A percentile compares a stretch with the other conserved stretches of the same genome.
Conservation (phyloP, 2,329 filamentous ascomycete species). For the Iodosphaeria phyllophila region DNA sequence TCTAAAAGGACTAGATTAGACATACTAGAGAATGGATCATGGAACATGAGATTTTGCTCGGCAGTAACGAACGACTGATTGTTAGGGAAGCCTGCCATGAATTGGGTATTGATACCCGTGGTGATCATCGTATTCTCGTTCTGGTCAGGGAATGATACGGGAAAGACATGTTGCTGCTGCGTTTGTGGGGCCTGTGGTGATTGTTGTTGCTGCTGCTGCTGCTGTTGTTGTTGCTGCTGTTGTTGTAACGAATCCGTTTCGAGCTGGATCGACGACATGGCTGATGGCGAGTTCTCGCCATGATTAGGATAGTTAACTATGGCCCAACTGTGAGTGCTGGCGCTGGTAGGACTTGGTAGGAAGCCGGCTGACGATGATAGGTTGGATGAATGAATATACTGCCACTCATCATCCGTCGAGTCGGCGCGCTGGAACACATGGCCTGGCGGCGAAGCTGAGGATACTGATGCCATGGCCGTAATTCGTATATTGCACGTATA, state of each 20-base stretch:
- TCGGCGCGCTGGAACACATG: constrained; percentile 11
- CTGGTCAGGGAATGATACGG: constrained; percentile 15
- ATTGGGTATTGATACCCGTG: constrained; percentile 11
- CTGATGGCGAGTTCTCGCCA: constrained; percentile 13
- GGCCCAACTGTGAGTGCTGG: constrained; percentile 28
- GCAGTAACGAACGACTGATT: constrained; percentile 16
- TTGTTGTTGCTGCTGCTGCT: too few species aligned
- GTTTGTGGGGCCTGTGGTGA: too few species aligned
- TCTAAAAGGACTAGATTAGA: constrained; percentile 2
- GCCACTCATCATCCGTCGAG: constrained; percentile 15
- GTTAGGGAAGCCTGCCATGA: constrained; percentile 10
- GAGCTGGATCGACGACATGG: constrained; percentile 23
- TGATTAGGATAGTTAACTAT: constrained; percentile 19
- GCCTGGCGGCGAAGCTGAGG: constrained; percentile 13
- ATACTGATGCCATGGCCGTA: constrained; percentile 13
- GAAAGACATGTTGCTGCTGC: constrained; percentile 14
- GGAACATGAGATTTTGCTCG: constrained; percentile 20
- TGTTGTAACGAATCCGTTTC: too few species aligned
- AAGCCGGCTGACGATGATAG: constrained; percentile 18
- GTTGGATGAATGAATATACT: constrained; percentile 13
- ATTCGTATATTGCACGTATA: too few species aligned
- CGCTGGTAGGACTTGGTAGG: constrained; percentile 28
- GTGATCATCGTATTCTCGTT: constrained; percentile 14
- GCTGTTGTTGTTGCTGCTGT: too few species aligned
- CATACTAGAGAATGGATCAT: constrained; percentile 15